Base-by-base conservation (phyloP, 2,329 filamentous ascomycete genomes). In the Aspergillus quadricinctus region DNA sequence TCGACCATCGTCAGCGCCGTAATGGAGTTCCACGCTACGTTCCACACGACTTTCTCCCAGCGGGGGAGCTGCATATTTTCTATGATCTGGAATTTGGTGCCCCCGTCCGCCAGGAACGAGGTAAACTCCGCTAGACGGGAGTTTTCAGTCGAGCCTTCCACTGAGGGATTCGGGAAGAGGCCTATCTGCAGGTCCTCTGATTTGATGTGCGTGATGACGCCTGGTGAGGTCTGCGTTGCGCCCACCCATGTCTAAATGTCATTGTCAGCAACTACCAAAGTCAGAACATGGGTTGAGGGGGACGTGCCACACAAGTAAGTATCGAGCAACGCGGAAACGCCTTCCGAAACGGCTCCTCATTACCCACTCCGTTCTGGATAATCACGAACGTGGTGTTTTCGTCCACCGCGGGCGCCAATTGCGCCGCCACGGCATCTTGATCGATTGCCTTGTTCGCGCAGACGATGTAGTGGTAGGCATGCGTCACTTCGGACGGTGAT, bases 161-260 rank as follows among this genome's bases (percentile, higher is more conserved):
- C 46, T 0, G 49, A 14, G 0, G 66, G 25, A 31, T 80, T 81
- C 0, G 75, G 69, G 59, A 78, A 84, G 0, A 84, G 65, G 0
- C 82, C 83, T 3, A 85, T 78, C 54, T 85, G 78, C 66, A 81
- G 79, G 58, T 82, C 74, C 63, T 85, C 83, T 11, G 78, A 78
- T 52, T 77, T 78, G 23, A 72, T 80, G 60, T 85, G 83, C 8
- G 69, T 66, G 25, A 84, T 70, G 2, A 78, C 58, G 0, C 82
- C 83, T 0, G 81, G 81, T 7, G 72, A 65, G 2, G 69, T 69
- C 60, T 85, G 83, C 0, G 68, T 75, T 8, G 80, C 81, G 4
- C 82, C 82, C 0, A 82, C 78, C 82, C 69, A 72, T 3, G 69
- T 68, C 69, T 72, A 21, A 4, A 9, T n/a, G 19, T 49, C 9